Conservation (phyloP, 2,329 filamentous ascomycete genomes). For the Hymenoscyphus repandus region DNA sequence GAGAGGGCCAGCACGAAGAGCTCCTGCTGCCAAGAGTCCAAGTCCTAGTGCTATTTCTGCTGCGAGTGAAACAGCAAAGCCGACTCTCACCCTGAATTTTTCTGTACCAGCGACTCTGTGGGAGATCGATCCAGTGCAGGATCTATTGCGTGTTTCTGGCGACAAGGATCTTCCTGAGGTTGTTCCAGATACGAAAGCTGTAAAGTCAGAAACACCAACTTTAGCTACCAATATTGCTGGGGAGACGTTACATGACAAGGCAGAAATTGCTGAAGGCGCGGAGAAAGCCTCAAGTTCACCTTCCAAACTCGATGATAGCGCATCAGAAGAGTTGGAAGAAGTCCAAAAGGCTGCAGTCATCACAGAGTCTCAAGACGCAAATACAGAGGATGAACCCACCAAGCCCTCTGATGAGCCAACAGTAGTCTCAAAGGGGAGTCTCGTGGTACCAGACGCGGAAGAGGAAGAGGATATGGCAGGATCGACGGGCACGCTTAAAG, state of each 20-base stretch:
- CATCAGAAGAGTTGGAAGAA: conserved; percentile 15
- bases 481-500: conserved; percentile 23
- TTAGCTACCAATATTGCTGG: conserved; percentile 25
- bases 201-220: conserved; percentile 17
- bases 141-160: conserved; percentile 31
- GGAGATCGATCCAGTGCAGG: conserved; percentile 38
- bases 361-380: not conserved
- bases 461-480: conserved; percentile 21
- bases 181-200: conserved; percentile 12
- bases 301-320: conserved; percentile 13
- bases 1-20: conserved; percentile 76
- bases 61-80: not conserved
- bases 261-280: conserved; percentile 15
- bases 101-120: conserved; percentile 35
- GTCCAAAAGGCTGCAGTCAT: conserved; percentile 10
- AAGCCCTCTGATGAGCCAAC: conserved; percentile 16
- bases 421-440: conserved; percentile 7
- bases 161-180: conserved; percentile 9
- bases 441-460: conserved; percentile 6
- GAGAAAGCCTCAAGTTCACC: conserved; percentile 9
- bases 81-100: conserved; percentile 20
- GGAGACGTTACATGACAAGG: conserved; percentile 18
- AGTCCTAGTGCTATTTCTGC: conserved; percentile 16
- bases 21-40: conserved; percentile 44
- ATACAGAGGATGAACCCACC: conserved; percentile 8